Evolutionary conservation across 176 grass and related monocot genomes (phyloP), one percentile per base, ranked within the genome.

Genomic region (Oryza officinalis): DNA sequence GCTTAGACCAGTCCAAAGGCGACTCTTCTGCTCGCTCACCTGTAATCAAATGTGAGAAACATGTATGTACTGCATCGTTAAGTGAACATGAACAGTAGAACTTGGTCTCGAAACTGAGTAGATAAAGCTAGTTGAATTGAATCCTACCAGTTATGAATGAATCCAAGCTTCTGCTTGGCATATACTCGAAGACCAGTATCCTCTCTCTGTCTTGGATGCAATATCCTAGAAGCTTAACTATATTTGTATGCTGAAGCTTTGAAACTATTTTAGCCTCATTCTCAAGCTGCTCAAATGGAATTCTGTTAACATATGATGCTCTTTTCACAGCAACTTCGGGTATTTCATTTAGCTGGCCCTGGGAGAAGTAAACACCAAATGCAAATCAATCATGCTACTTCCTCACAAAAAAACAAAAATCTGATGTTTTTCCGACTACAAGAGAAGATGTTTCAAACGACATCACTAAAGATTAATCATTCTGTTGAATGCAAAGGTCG

Each of bases 141-240:
- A 54, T 31, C 50, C 20, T 75, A 35, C 74, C 74, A 9, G 20
- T 37, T 60, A 76, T 59, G 50, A 60, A 59, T 50, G 27, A 32
- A 35, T 37, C 31, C 31, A 76, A 37, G 20, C 74, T 76, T 76
- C 27, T 14, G 2, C 37, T 76, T 35, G 50, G 74, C 28, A 76
- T 76, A 57, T 57, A 57, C 13, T 76, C 50, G 2, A 76, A 76
- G 18, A 76, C 74, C 49, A 76, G 7, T 31, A 76, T 59, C 30
- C 1, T 76, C 10, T 76, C 74, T 6, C 20, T 35, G 18, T 37
- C 18, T 37, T 37, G 28, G 23, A 13, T 23, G 18, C 74, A 76
- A 23, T 76, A 60, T 76, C 74, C 74, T 11, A 76, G 17, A 60
- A 59, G 74, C 4, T 60, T 76, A 37, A 76, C 50, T 60, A 76